phyloP scores from a whole-genome alignment of 306 rosid species.

The Glycine tomentella region DNA sequence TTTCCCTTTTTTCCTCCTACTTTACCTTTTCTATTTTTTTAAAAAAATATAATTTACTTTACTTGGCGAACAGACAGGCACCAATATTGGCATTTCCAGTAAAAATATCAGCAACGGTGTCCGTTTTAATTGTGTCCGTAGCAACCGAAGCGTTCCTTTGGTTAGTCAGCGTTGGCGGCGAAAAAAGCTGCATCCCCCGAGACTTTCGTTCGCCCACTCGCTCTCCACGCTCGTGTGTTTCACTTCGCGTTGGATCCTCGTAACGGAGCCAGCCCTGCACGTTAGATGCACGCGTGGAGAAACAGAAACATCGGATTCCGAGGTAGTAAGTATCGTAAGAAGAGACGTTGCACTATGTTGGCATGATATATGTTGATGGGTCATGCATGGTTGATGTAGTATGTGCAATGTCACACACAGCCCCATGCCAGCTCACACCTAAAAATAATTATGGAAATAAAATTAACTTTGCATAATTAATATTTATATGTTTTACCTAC shows the following conservation, averaged over 20 bases:
- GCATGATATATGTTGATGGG: conserved; percentile 14
- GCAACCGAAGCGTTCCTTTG: not conserved
- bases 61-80: not conserved
- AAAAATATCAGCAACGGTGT: not conserved
- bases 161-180: conserved; percentile 30
- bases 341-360: not conserved
- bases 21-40: not conserved
- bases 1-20: not conserved
- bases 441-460: not conserved
- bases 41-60: not conserved
- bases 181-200: not conserved
- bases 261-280: not conserved
- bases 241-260: not conserved
- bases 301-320: not conserved
- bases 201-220: not conserved
- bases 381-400: conserved; percentile 11
- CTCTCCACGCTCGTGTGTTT: not conserved
- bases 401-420: not conserved
- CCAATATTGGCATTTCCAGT: not conserved
- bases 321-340: not conserved
- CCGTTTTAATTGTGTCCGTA: not conserved
- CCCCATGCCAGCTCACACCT: conserved; percentile 25
- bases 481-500: conserved; percentile 48
- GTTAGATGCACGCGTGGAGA: not conserved
- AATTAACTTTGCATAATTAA: conserved; percentile 13